Conservation (phyloP, 495 filamentous ascomycete genomes). For the Neurospora tetraspora region DNA sequence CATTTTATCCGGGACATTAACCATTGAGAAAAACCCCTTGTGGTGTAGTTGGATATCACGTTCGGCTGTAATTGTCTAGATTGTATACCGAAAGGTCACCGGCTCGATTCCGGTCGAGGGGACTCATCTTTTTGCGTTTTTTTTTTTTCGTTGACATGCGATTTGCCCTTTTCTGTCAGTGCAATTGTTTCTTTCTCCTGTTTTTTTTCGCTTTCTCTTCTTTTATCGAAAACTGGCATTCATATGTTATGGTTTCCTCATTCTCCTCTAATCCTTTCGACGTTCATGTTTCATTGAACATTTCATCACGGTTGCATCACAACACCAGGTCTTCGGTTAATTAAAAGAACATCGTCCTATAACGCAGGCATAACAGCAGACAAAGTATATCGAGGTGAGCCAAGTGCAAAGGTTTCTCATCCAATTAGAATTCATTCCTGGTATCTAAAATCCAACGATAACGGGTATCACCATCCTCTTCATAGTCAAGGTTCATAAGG, state of each 20-base stretch:
- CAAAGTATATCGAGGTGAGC: background rate
- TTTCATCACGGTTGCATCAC: background rate
- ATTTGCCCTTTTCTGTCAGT: background rate
- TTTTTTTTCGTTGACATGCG: background rate
- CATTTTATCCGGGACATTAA: background rate
- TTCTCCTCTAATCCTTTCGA: background rate
- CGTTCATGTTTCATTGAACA: background rate
- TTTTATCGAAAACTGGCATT: background rate
- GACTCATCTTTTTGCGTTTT: background rate
- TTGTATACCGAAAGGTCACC: background rate
- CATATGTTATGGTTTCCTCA: background rate
- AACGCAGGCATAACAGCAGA: background rate
- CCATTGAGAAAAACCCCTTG: background rate
- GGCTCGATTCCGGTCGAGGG: background rate
- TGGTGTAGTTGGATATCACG: background rate
- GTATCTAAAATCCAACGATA: background rate
- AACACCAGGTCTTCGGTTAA: background rate
- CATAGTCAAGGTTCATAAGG: constrained; percentile 29
- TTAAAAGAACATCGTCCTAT: background rate
- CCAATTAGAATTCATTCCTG: background rate
- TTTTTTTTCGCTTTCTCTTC: background rate
- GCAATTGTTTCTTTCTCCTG: background rate
- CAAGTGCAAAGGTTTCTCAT: background rate
- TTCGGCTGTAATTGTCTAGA: background rate
- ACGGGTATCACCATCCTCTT: background rate